Conservation (phyloP, 2,329 filamentous ascomycete genomes). For the Aspergillus caelatus region DNA sequence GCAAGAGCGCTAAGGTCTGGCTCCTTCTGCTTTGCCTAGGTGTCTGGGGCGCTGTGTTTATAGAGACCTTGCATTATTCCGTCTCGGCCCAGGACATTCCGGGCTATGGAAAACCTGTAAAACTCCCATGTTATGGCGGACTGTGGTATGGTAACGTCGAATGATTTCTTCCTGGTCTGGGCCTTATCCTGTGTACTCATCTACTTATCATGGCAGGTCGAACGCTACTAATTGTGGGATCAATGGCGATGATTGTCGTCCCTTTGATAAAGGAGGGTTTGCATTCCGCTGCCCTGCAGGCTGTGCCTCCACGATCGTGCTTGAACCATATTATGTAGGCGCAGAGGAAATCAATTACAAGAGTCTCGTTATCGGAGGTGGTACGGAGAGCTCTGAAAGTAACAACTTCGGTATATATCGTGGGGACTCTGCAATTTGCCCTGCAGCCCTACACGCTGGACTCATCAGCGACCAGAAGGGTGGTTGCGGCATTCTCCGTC, state of each 20-base stretch:
- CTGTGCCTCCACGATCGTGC: conserved; percentile 54
- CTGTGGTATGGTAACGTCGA: conserved; percentile 48
- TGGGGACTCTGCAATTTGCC: conserved; percentile 64
- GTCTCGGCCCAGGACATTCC: conserved; percentile 31
- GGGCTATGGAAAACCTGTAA: conserved; percentile 39
- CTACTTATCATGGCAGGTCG: conserved; percentile 25
- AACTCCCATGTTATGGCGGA: conserved; percentile 36
- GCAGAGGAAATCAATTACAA: conserved; percentile 58
- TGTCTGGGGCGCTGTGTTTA: conserved; percentile 38
- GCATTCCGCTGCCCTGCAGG: conserved; percentile 63
- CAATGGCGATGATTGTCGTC: conserved; percentile 59
- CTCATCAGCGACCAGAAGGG: conserved; percentile 57
- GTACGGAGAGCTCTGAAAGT: conserved; percentile 41
- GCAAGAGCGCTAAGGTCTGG: conserved; percentile 24
- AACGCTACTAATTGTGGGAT: conserved; percentile 54
- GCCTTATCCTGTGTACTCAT: background rate
- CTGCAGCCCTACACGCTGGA: conserved; percentile 62
- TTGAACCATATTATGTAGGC: conserved; percentile 62
- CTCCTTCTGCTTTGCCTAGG: conserved; percentile 30
- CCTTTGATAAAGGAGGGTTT: conserved; percentile 57
- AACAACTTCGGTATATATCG: conserved; percentile 55
- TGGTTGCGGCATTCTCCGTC: conserved; percentile 59
- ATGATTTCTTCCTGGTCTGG: background rate
- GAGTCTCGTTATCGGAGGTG: conserved; percentile 59
- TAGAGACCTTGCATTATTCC: conserved; percentile 34